phyloP scores from a whole-genome alignment of 192 early-diverging fungal genomes.

The Coemansia sp. region DNA sequence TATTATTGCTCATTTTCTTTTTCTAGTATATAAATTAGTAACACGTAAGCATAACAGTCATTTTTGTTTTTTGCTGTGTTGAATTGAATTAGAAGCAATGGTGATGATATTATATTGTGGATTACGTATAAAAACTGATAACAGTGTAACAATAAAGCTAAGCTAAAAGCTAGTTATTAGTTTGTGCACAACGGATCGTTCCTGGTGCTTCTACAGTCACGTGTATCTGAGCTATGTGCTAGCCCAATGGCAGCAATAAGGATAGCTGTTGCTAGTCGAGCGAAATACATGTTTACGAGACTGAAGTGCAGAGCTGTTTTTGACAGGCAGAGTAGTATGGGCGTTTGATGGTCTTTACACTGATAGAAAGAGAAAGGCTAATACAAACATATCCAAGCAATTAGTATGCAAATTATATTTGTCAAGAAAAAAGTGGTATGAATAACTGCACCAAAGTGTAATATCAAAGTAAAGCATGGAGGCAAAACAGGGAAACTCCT shows the following conservation, averaged over 20 bases:
- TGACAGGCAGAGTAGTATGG: no score
- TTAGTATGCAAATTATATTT: no score
- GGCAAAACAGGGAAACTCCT: no score
- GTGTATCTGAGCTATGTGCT: constrained; percentile 4
- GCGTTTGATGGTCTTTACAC: not conserved
- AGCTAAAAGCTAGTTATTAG: not conserved
- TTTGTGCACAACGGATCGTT: constrained; percentile 50
- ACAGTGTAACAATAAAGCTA: not conserved
- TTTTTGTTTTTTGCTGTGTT: not conserved
- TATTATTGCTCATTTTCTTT: not conserved
- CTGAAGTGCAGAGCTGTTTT: not conserved
- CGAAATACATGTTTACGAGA: constrained; percentile 3
- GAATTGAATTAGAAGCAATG: not conserved
- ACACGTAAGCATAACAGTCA: not conserved
- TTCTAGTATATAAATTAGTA: not conserved
- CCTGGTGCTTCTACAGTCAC: constrained; percentile 48
- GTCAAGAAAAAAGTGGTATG: no score
- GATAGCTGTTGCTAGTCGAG: constrained; percentile 2
- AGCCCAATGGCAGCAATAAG: constrained; percentile 9
- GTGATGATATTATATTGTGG: not conserved
- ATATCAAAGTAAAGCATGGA: no score
- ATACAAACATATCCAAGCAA: no score
- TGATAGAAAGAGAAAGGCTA: not conserved
- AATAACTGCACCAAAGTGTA: no score
- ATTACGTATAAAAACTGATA: not conserved